phyloP scores from a whole-genome alignment of 2,329 filamentous ascomycete genomes.

The Ophiocordyceps camponoti-rufipedis region DNA sequence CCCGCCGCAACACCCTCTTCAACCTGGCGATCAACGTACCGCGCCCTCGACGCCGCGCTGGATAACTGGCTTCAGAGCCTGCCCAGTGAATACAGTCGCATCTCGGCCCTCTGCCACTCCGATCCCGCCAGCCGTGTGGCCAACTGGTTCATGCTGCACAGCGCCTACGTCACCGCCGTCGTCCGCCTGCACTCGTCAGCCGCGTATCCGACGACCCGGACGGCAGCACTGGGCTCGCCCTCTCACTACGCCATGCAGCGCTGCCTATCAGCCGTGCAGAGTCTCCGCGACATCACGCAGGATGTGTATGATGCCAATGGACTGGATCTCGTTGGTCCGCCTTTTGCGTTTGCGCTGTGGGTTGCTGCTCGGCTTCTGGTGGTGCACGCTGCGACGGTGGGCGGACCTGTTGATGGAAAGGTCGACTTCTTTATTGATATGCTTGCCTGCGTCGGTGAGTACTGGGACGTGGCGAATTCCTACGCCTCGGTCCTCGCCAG shows the following conservation, averaged over 20 bases:
- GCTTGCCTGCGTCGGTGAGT: conserved; percentile 19
- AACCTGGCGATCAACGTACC: conserved; percentile 21
- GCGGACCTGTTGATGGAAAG: conserved; percentile 16
- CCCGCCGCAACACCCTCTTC: not conserved
- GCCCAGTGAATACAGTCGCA: conserved; percentile 25
- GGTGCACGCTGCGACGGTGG: conserved; percentile 21
- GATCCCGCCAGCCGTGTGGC: conserved; percentile 24
- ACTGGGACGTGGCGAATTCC: conserved; percentile 24
- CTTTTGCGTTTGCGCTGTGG: conserved; percentile 26
- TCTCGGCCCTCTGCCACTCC: conserved; percentile 24
- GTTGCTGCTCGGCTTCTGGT: conserved; percentile 21
- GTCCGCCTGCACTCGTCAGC: conserved; percentile 25
- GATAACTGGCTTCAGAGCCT: conserved; percentile 23
- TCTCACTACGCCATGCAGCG: conserved; percentile 26
- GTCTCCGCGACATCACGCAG: conserved; percentile 21
- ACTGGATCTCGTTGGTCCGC: conserved; percentile 21
- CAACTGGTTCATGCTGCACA: conserved; percentile 28
- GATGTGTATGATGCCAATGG: conserved; percentile 25
- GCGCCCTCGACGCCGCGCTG: conserved; percentile 18
- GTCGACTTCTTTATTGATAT: conserved; percentile 26
- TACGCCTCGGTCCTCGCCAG: conserved; percentile 22
- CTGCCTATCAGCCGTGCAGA: conserved; percentile 24
- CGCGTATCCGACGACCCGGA: conserved; percentile 21
- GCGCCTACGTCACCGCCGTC: conserved; percentile 24
- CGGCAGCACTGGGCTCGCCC: conserved; percentile 19